Base-by-base conservation (phyloP, 306 rosid genomes). In the Sophora flavescens region DNA sequence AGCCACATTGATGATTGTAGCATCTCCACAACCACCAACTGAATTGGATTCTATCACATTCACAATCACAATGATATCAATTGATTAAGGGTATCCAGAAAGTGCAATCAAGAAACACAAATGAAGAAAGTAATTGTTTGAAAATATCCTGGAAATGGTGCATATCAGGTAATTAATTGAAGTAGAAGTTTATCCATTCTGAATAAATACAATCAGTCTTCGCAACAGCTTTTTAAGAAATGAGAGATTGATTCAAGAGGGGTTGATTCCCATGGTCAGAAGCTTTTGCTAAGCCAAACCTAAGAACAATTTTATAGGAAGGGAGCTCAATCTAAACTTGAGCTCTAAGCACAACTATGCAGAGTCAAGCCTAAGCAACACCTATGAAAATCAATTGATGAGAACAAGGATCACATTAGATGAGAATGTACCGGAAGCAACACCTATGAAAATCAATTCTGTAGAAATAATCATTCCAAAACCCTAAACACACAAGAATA, bases 71-170 rank as follows among this genome's bases (percentile, higher is more conserved):
- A n/a, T n/a, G n/a, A n/a, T n/a, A n/a, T n/a, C n/a, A n/a, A n/a
- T n/a, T n/a, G n/a, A n/a, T n/a, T n/a, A n/a, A n/a, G 93, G 93
- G 72, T 86, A 92, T 6, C 82, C 85, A 56, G 90, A 92, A 63
- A 89, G 90, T 91, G 93, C 86, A 78, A 60, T 47, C 72, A 81
- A 50, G 32, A 77, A 80, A 52, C 38, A 77, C 35, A 6, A 14
- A 61, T 51, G 13, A 68, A 26, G 81, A 77, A 28, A 73, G 83
- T 68, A 72, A 62, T 63, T 67, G 44, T n/a, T n/a, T n/a, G 1
- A 4, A 63, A 58, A 41, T 61, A 35, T 17, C 51, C 53, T 36
- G 36, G 39, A 17, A 6, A 2, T 47, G 32, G 11, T 17, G 61
- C 53, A 52, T 28, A 18, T 71, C 15, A 65, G 64, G 62, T n/a